phyloP scores from a whole-genome alignment of 2,329 filamentous ascomycete genomes.

The Ophiostoma triangulosporum region DNA sequence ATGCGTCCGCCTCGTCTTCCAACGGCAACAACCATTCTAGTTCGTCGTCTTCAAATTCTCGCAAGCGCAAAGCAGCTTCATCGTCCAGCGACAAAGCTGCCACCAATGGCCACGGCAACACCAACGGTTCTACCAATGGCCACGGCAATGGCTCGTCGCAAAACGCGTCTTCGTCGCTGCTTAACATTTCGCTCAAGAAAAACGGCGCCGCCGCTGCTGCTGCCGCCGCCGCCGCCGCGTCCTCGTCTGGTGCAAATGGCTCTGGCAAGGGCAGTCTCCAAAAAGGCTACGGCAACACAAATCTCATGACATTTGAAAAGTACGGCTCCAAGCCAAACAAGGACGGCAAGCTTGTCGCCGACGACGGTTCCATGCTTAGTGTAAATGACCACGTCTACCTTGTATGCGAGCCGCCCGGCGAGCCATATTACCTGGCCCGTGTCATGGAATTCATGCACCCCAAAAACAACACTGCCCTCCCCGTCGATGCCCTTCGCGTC shows the following conservation, averaged over 20 bases:
- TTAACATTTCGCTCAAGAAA: slow-evolving; percentile 11
- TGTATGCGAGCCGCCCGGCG: slow-evolving; percentile 90
- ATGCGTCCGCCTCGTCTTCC: slow-evolving; percentile 13
- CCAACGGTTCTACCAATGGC: neutral
- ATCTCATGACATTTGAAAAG: slow-evolving; percentile 79
- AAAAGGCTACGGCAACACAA: slow-evolving; percentile 48
- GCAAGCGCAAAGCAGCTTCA: slow-evolving; percentile 71
- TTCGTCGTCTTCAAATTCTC: slow-evolving; percentile 31
- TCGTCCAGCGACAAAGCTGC: slow-evolving; percentile 16
- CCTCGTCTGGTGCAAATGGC: slow-evolving; percentile 18
- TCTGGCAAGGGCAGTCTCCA: slow-evolving; percentile 6
- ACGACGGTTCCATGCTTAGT: slow-evolving; percentile 74
- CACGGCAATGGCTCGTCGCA: neutral
- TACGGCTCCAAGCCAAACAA: slow-evolving; percentile 50
- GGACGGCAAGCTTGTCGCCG: slow-evolving; percentile 68
- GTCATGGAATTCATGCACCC: slow-evolving; percentile 95
- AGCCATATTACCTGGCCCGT: slow-evolving; percentile 92
- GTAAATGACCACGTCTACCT: slow-evolving; percentile 90
- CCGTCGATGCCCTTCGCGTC: slow-evolving; percentile 76
- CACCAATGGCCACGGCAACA: neutral
- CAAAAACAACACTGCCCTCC: slow-evolving; percentile 57
- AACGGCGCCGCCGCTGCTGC: slow-evolving; percentile 13
- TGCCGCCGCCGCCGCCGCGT: slow-evolving; percentile 24
- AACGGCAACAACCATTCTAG: slow-evolving; percentile 30
- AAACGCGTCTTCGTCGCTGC: slow-evolving; percentile 7